phyloP scores from a whole-genome alignment of 2,329 filamentous ascomycete genomes.

The Stylonectria norvegica region DNA sequence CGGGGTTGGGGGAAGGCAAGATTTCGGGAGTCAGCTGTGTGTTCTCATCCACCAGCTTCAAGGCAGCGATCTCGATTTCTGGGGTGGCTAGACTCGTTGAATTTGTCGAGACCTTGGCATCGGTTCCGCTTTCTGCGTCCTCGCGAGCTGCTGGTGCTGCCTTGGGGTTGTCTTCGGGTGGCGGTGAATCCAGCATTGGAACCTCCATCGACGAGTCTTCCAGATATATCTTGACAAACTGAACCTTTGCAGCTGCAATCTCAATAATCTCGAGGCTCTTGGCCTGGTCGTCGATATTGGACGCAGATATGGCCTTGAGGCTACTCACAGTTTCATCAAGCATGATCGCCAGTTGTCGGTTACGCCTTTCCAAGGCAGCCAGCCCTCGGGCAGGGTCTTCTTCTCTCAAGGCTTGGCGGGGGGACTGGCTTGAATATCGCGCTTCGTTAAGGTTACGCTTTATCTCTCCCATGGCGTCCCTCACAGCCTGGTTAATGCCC shows the following conservation, averaged over 20 bases:
- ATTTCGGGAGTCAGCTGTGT: conserved; percentile 4
- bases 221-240: conserved; percentile 61
- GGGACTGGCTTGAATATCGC: conserved; percentile 40
- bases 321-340: conserved; percentile 63
- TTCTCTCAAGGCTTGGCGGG: conserved; percentile 35
- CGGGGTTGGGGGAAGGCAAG: conserved; percentile 7
- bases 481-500: conserved; percentile 74
- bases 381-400: conserved; percentile 37
- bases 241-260: conserved; percentile 58
- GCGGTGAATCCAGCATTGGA: conserved; percentile 28
- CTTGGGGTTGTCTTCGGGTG: conserved; percentile 12
- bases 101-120: conserved; percentile 9
- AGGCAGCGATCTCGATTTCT: conserved; percentile 16
- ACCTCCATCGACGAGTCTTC: conserved; percentile 56
- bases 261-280: conserved; percentile 54
- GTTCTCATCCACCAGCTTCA: conserved; percentile 17
- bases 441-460: conserved; percentile 69
- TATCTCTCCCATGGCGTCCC: conserved; percentile 78
- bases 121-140: conserved; percentile 1
- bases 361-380: conserved; percentile 59
- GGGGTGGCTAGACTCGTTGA: conserved; percentile 4
- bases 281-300: conserved; percentile 45
- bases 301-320: conserved; percentile 58
- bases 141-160: conserved; percentile 13
- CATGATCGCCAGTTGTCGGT: conserved; percentile 63